A percentile compares a stretch with the other conserved stretches of the same genome.
phyloP scores from a whole-genome alignment of 2,329 filamentous ascomycete genomes.

The Volutella citrinella region DNA sequence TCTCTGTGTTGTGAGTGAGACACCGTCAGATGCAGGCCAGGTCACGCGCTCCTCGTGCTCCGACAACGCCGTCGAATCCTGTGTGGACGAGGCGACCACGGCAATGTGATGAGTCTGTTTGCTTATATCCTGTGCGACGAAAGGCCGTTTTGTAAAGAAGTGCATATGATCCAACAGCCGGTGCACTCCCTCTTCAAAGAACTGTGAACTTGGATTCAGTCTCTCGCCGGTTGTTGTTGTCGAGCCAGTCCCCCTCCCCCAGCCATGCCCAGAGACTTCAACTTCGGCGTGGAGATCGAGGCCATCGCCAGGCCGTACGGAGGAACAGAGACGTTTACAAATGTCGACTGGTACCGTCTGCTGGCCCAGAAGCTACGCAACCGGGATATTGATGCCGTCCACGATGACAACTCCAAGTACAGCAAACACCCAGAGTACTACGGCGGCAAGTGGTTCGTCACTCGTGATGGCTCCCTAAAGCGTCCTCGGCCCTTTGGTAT shows the following conservation, averaged over 20 bases:
- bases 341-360: slow-evolving; percentile 39
- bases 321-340: slow-evolving; percentile 33
- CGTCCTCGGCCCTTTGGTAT: slow-evolving; percentile 34
- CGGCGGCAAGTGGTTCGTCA: slow-evolving; percentile 41
- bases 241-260: background rate
- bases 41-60: slow-evolving; percentile 4
- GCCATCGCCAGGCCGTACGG: slow-evolving; percentile 36
- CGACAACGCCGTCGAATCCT: slow-evolving; percentile 3
- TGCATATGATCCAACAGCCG: no score
- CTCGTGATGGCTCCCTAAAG: slow-evolving; percentile 37
- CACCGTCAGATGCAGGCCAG: slow-evolving; percentile 2
- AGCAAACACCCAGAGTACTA: slow-evolving; percentile 42
- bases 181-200: no score
- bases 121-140: no score
- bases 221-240: no score
- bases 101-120: no score
- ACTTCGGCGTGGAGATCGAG: slow-evolving; percentile 40
- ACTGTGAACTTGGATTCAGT: no score
- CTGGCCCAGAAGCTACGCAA: slow-evolving; percentile 37
- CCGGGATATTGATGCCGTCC: slow-evolving; percentile 34
- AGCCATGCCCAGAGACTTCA: slow-evolving; percentile 33
- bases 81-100: no score
- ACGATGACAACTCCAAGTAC: slow-evolving; percentile 36
- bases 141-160: no score
- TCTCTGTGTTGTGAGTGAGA: slow-evolving; percentile 1